Evolutionary conservation across 176 grass and related monocot species (phyloP), one percentile per base, ranked within the genome.

Genomic region (Rhynchospora pubera): DNA sequence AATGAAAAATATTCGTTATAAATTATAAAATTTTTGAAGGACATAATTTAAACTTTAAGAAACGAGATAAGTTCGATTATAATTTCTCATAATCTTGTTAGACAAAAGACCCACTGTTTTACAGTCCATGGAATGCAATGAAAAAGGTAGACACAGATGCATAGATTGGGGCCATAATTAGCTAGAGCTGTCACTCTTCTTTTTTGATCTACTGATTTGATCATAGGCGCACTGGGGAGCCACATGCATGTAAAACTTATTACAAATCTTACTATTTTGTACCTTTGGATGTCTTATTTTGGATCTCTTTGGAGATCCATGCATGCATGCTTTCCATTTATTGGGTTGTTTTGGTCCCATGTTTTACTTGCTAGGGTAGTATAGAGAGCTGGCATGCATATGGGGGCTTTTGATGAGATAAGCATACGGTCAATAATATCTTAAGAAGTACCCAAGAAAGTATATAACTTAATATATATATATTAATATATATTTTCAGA

Each of bases 221-320:
- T 28, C 24, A 34, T 45, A 42, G 9, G 15, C 8, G 39, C 5
- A 72, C 19, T 72, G 24, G 71, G 72, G 57, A 76, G 23, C 82
- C 83, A 85, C 83, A 63, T 77, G 83, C 67, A 85, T 74, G 69
- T 51, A 74, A n/a, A 51, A 46, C 22, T 23, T 13, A 73, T 50
- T 70, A 61, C 58, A 61, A 8, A 22, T 6, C 58, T 57, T 57
- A 57, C 55, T 57, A 18, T n/a, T 6, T 18, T 4, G 6, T 19
- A 10, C 58, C 18, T 51, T 0, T 51, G 48, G 48, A 7, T 51
- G 9, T 47, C 67, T 71, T 22, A 16, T 71, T 67, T 67, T 67
- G 30, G n/a, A 72, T 78, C 4, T 22, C 78, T 19, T 55, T 43
- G 45, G 24, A 76, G 69, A 57, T 84, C 18, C 30, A 48, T n/a